Evolutionary conservation across 495 filamentous ascomycete species (phyloP), one percentile per base, ranked within the genome.

Genomic region (Tirmania nivea): DNA sequence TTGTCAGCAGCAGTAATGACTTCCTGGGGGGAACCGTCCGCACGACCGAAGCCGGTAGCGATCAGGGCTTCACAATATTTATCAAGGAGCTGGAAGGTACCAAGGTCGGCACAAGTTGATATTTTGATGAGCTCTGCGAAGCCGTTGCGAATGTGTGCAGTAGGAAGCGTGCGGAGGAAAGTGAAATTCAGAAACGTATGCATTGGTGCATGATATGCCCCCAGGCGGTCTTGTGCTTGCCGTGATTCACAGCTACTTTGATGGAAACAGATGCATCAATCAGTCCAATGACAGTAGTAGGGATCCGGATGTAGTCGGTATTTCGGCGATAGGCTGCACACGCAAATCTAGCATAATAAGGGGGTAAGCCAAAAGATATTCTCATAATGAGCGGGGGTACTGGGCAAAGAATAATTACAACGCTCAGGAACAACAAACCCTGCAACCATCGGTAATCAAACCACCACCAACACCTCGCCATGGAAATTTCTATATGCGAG

Each of bases 111-210:
- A 56, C 78, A 80, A 16, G 75, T 76, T 0, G 75, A 78, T 35
- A 81, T 80, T 64, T 81, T 80, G 68, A 81, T 78, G 51, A 80
- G 57, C 60, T 80, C 77, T 31, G 76, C 78, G 57, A 81, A 80
- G 1, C 77, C 77, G 56, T 81, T 80, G 39, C 78, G 69, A 54
- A 80, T 71, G 60, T 80, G 78, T 1, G 75, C 71, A 10, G 62
- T 69, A 0, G 78, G 75, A 2, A 81, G 63, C 3, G 73, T 78
- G 12, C 71, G 73, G 3, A 80, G 69, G 66, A 81, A 80, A 19
- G 69, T 72, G 64, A 79, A 80, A 59, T 80, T 77, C 42, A 80
- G 71, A 65, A 80, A 79, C 21, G 78, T 80, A 53, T 78, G 74
- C 49, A 75, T 66, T 0, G 78, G 78, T 6, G 78, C 76, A 65